Percentiles rank a stretch among this genome's conserved stretches.
These are phyloP conservation scores for Boletus rubroflammeus DNA, from an alignment of 768 basidiomycete species.

Conservation along the genomic window DNA sequence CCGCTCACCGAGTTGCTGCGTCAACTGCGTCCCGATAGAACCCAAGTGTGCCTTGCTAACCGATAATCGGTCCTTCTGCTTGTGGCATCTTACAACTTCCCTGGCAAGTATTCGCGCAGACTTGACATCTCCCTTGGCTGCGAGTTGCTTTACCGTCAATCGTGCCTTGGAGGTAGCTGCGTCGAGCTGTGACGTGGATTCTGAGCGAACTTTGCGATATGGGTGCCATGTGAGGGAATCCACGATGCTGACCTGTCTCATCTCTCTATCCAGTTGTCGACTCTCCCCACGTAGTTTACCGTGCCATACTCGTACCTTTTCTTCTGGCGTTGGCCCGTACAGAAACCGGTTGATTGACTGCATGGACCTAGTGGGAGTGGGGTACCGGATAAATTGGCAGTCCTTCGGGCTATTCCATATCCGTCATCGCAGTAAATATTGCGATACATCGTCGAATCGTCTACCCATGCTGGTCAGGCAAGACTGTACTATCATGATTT, in stretches of 20 bases:
- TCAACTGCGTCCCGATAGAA: conserved; percentile 84
- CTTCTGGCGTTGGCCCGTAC: conserved; percentile 95
- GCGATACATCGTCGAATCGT: not conserved
- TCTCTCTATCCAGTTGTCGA: conserved; percentile 87
- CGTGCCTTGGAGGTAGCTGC: conserved; percentile 76
- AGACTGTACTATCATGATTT: not conserved
- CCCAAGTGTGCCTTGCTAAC: conserved; percentile 91
- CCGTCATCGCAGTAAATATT: not conserved
- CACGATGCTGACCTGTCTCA: conserved; percentile 74
- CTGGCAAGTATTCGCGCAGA: conserved; percentile 88
- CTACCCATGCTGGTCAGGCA: not conserved
- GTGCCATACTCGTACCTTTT: conserved; percentile 91
- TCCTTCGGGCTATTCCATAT: conserved; percentile 6
- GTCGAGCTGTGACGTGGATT: conserved; percentile 58
- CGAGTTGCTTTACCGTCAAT: conserved; percentile 80
- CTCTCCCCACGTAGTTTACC: conserved; percentile 76
- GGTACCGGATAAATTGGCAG: not conserved
- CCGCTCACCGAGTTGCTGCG: conserved; percentile 84
- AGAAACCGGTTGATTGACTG: conserved; percentile 89
- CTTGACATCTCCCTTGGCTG: conserved; percentile 87
- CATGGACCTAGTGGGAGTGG: conserved; percentile 41
- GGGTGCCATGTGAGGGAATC: conserved; percentile 3
- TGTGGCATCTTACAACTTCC: conserved; percentile 92
- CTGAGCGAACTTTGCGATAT: conserved; percentile 12
- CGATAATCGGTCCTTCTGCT: conserved; percentile 89